Evolutionary conservation across 768 basidiomycete genomes (phyloP), one percentile per base, ranked within the genome.

Genomic region (Suillus subluteus): DNA sequence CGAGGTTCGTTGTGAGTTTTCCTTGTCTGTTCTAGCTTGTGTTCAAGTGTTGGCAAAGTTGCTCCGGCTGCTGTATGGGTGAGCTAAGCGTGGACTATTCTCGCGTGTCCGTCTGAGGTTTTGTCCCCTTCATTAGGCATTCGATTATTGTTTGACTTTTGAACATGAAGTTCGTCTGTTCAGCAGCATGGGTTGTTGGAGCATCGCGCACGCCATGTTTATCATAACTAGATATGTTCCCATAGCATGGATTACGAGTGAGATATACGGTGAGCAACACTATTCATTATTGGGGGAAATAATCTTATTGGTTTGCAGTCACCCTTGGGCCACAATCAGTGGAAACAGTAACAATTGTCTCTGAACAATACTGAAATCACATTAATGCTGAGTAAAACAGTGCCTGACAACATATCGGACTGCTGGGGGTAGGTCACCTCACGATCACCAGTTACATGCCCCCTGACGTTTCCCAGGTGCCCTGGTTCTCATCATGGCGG

Each of bases 201-300:
- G 52, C 38, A 26, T 68, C 21, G 30, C 68, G 1, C 62, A 37
- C 43, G 15, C 64, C 26, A 43, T 68, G 48, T 68, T 67, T 46
- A 56, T 68, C 32, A 43, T 65, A 41, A 68, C 68, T 4, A 56
- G 68, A 62, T 68, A 68, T 46, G 52, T 44, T 46, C 66, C 68
- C 35, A 38, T 67, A 30, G 26, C 50, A 9, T 66, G 66, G 62
- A n/a, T 65, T 38, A 11, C 58, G 6, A 56, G 62, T 35, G 30
- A 66, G 2, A 43, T 58, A 43, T 68, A 68, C n/a, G 65, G 68
- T 67, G 62, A 32, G 68, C 6, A 23, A 30, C 43, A 41, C 32
- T 26, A 2, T 21, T 8, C 37, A 6, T 30, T 16, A 11, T 21
- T 6, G 21, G 21, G 23, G 12, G 11, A 15, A 40, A 13, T 32